Percentiles rank a stretch among this genome's conserved stretches.
phyloP scores from a whole-genome alignment of 2,329 filamentous ascomycete species.

The Calonectria fujianensis region DNA sequence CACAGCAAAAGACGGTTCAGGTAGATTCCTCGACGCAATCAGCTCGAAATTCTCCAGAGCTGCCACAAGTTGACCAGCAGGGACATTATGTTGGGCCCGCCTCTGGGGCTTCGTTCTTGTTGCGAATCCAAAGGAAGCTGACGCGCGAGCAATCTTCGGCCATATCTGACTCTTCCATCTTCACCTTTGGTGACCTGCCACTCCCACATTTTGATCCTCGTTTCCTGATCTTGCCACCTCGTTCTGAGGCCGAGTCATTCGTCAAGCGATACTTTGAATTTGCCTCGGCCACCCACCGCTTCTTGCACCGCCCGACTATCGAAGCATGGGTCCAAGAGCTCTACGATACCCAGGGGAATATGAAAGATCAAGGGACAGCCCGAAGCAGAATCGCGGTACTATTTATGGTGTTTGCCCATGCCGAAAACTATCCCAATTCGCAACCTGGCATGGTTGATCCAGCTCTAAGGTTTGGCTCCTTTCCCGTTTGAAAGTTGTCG shows the following conservation, averaged over 20 bases:
- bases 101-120: constrained; percentile 46
- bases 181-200: constrained; percentile 70
- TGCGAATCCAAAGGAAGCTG: constrained; percentile 56
- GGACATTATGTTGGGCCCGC: constrained; percentile 49
- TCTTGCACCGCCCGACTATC: constrained; percentile 70
- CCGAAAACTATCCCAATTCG: constrained; percentile 62
- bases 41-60: constrained; percentile 48
- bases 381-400: constrained; percentile 63
- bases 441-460: constrained; percentile 44
- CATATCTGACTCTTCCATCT: constrained; percentile 64
- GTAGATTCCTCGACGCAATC: constrained; percentile 35
- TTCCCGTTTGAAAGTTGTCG: too few species aligned
- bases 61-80: constrained; percentile 42
- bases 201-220: constrained; percentile 61
- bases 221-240: constrained; percentile 62
- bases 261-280: constrained; percentile 73
- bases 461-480: neutral
- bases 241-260: constrained; percentile 58
- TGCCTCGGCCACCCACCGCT: constrained; percentile 73
- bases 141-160: constrained; percentile 64
- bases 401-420: constrained; percentile 71
- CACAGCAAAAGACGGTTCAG: constrained; percentile 18
- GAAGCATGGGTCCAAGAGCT: constrained; percentile 67
- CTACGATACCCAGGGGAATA: constrained; percentile 55
- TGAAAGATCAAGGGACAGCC: constrained; percentile 45